Evolutionary conservation across 208 protist species (phyloP), one percentile per base, ranked within the genome.

Genomic region (Leishmania braziliensis): DNA sequence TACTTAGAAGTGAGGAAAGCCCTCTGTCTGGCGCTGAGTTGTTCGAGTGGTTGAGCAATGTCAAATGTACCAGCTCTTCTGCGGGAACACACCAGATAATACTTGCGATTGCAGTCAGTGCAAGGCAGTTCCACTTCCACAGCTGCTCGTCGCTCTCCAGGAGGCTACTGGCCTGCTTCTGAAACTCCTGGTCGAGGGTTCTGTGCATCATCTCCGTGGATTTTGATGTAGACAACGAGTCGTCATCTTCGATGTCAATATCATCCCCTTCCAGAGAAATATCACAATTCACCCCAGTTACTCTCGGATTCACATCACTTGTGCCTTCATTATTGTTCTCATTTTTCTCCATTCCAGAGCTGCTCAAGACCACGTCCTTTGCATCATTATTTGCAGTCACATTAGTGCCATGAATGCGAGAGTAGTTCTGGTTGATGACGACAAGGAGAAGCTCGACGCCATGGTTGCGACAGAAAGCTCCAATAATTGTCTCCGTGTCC

Each of bases 361-460:
- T 29, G 46, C 16, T 73, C 23, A 8, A 1, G 68, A 2, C 23
- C 14, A 36, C 26, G 23, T 36, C 53, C 23, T 2, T 29, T n/a
- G 46, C 3, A 16, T 73, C 46, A 63, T 75, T 56, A 56, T 76
- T 60, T 58, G 50, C 18, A 16, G 43, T 20, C 23, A 33, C 54
- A 5, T 62, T 68, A 10, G 36, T 14, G 20, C 48, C 48, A 62
- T 86, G 78, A 0, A 82, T 79, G 66, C 70, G 89, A 14, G 92
- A 84, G 88, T 89, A 97, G 79, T 96, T 97, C 74, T 97, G 94
- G 80, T 93, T 95, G 5, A 97, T 77, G 39, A 97, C 87, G 1
- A 97, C 94, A 43, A 97, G 85, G 70, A 97, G 89, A 70, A 97
- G 76, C 63, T 97, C 94, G 33, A 97, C 86, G 20, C 92, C 92